Percentiles rank a stretch among this genome's conserved stretches.
Conservation (phyloP, 2,329 filamentous ascomycete genomes). For the Aspergillus fructus region DNA sequence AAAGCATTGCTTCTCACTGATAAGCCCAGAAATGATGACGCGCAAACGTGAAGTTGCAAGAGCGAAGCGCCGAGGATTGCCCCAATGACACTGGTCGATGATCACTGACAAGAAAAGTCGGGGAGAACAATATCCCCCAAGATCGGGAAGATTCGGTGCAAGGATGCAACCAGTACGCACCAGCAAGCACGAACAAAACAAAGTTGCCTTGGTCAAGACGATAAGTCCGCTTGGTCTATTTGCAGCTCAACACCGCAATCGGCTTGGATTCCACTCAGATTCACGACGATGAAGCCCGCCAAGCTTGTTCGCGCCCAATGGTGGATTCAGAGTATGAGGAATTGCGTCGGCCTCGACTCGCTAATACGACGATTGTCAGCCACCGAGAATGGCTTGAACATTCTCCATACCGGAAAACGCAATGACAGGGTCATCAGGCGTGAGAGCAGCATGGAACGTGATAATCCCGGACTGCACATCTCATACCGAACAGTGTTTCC, state of each 20-base stretch:
- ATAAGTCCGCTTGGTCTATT: conserved; percentile 5
- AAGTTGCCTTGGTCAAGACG: not conserved
- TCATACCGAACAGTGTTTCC: not conserved
- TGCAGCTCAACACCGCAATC: not conserved
- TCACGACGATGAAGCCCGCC: not conserved
- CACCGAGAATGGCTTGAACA: not conserved
- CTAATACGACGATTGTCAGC: not conserved
- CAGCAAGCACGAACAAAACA: conserved; percentile 2
- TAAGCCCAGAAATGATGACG: conserved; percentile 1
- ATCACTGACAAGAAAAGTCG: not conserved
- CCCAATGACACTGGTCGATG: not conserved
- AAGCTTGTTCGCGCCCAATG: conserved; percentile 7
- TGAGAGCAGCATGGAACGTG: not conserved
- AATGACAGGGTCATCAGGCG: conserved; percentile 5
- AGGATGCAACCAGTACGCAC: not conserved
- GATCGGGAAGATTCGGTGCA: conserved; percentile 7
- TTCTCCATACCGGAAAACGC: not conserved
- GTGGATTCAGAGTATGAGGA: not conserved
- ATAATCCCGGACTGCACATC: not conserved
- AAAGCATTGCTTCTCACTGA: not conserved
- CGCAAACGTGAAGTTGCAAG: not conserved
- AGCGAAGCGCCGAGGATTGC: not conserved
- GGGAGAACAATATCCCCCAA: not conserved
- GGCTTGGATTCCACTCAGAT: not conserved
- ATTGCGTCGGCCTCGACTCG: not conserved